These are phyloP conservation scores for Talaromyces sp. DNA, from an alignment of 2,329 filamentous ascomycete species.

Conservation along the genomic window DNA sequence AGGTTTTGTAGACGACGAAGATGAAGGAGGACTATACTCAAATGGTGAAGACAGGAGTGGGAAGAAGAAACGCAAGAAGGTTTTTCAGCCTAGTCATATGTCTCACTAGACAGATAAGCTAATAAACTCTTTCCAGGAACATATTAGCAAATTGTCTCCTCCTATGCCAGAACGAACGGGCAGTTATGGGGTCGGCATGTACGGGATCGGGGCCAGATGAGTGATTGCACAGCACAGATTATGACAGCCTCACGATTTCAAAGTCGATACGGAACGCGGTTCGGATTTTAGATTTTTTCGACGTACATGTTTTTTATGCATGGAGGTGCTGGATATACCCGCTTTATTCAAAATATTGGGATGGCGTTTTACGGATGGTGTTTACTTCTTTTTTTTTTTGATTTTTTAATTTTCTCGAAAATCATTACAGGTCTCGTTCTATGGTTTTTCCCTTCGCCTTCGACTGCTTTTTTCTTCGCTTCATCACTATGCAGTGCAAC, in stretches of 20 bases:
- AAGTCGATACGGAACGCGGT: conserved; percentile 1
- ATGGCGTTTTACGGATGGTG: conserved; percentile 33
- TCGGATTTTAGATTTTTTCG: conserved; percentile 23
- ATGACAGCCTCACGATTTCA: conserved; percentile 18
- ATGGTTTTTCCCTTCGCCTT: neutral
- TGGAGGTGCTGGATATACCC: conserved; percentile 50
- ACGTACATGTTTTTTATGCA: conserved; percentile 39
- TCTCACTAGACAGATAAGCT: conserved; percentile 3
- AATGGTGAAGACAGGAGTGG: conserved; percentile 39
- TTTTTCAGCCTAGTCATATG: conserved; percentile 20
- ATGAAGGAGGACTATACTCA: conserved; percentile 43
- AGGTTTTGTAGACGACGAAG: conserved; percentile 50
- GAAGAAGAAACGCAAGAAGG: conserved; percentile 50
- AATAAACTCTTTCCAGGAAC: conserved; percentile 32
- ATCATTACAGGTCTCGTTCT: neutral
- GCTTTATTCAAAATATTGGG: conserved; percentile 39
- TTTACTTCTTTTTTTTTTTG: conserved; percentile 5
- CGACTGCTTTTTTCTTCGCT: neutral
- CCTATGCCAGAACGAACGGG: conserved; percentile 40
- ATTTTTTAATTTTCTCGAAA: conserved; percentile 2
- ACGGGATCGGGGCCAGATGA: conserved; percentile 45
- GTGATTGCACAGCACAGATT: conserved; percentile 16
- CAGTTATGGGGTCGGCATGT: conserved; percentile 45
- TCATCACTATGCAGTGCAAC: neutral
- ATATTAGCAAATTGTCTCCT: conserved; percentile 40